These are phyloP conservation scores for Nectriaceae sp. DNA, from an alignment of 2,329 filamentous ascomycete species.

Conservation along the genomic window DNA sequence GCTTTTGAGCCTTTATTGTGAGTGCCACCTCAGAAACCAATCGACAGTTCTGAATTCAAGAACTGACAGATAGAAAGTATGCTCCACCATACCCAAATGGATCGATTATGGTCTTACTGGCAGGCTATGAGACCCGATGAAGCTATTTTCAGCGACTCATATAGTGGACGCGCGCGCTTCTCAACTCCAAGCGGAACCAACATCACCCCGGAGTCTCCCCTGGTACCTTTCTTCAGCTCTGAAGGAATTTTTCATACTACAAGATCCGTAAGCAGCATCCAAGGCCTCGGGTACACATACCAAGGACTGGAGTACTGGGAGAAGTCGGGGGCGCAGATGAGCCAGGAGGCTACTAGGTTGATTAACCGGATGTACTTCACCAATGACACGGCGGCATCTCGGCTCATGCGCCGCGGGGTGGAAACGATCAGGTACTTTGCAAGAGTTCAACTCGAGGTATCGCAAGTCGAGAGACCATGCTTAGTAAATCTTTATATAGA, in stretches of 20 bases:
- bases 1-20: constrained; percentile 51
- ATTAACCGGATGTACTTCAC: constrained; percentile 37
- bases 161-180: constrained; percentile 39
- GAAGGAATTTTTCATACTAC: constrained; percentile 45
- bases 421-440: constrained; percentile 37
- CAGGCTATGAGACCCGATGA: constrained; percentile 43
- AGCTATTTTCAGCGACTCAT: constrained; percentile 37
- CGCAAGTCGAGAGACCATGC: constrained; percentile 38
- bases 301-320: constrained; percentile 38
- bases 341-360: constrained; percentile 29
- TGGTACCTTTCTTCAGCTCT: constrained; percentile 52
- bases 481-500: constrained; percentile 37
- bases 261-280: constrained; percentile 33
- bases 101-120: constrained; percentile 64
- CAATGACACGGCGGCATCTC: constrained; percentile 3
- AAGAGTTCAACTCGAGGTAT: constrained; percentile 35
- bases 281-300: constrained; percentile 43
- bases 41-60: background rate
- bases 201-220: constrained; percentile 46
- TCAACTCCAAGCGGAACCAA: constrained; percentile 40
- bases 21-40: constrained; percentile 11
- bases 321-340: constrained; percentile 33
- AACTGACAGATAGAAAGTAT: no score
- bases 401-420: constrained; percentile 5
- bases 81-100: constrained; percentile 59